Base-by-base conservation (phyloP, 2,329 filamentous ascomycete species). In the Nemania sp. region DNA sequence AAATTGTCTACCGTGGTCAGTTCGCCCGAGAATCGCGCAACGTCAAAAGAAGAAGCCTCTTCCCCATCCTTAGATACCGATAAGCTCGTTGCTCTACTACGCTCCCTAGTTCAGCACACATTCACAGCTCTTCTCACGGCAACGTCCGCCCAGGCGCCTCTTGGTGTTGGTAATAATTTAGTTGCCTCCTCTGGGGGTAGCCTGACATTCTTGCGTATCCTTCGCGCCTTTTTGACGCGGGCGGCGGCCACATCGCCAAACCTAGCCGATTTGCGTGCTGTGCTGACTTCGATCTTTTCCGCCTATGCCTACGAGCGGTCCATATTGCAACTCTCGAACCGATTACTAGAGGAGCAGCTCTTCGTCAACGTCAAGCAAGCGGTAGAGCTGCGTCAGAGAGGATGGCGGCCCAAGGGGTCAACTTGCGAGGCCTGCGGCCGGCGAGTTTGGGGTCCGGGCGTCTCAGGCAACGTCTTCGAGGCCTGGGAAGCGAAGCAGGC, bases 291-390 rank as follows among this genome's bases (percentile, higher is more conserved):
- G 12, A 94, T 99, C 57, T 98, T 99, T 77, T 88, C 94, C 0
- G 94, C 95, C 0, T 99, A 99, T 73, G 89, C 92, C 0, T 97
- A 98, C 73, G 95, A 99, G 75, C 91, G 94, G 73, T 93, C 90
- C 0, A 90, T 99, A 15, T 83, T 99, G 18, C 83, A 85, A 1
- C 84, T 99, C 2, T 92, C 95, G 0, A 96, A 94, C 73, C 84
- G 89, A 3, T 87, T 99, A 57, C 81, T 99, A 0, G 93, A 96
- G 64, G 89, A 92, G 67, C 95, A 95, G 69, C 82, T 97, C 5
- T 99, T 98, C 70, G 85, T 90, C 42, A 89, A 91, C 65, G 91
- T 99, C 37, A 81, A 87, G 45, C 85, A 90, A 67, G 88, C 92
- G 5, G 86, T 90, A 7, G 81, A 84, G 55, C 83, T 95, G 5